Evolutionary conservation across 805 yeast genomes (phyloP), one percentile per base, ranked within the genome.

Genomic region (Zygosaccharomyces rouxii): DNA sequence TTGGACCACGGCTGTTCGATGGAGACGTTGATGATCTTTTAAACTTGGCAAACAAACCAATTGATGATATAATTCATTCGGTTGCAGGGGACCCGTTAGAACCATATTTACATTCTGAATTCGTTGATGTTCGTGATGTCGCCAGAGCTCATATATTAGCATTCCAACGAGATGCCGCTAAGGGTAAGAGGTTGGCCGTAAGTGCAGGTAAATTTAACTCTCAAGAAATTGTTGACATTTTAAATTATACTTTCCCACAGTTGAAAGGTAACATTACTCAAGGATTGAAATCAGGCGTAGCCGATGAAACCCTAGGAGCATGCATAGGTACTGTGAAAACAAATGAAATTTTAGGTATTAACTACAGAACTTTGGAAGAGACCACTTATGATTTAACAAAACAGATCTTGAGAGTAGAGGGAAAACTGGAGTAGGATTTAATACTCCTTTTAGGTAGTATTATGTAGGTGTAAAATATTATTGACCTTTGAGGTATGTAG

Each of bases 91-190:
- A 13, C 18, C 4, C 14, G 29, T 30, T 42, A 9, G 38, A 31
- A n/a, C 45, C 45, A 5, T n/a, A 30, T 9, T 23, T 65, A 61
- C 19, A 58, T 66, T 77, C 79, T 7, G 81, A 77, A 55, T 62
- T 73, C 22, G 53, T 62, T 26, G 81, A 80, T 58, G 83, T 79
- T 7, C 69, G 83, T 52, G 84, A 80, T 55, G 81, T 76, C 29
- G 82, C 83, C 5, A 56, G 54, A 42, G 79, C 80, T 5, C 84
- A 80, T 59, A 57, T 76, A 16, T 51, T 59, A 23, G 80, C 81
- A 1, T 67, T 76, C 35, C 55, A 55, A 47, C 72, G 68, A 48
- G 62, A 58, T 25, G 60, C 59, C 38, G 55, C 65, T 23, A 46
- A 44, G 25, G 65, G 64, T 11, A 42, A 70, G 46, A 62, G 73